phyloP scores from a whole-genome alignment of 2,329 filamentous ascomycete species.

The Aspergillus quadricinctus region DNA sequence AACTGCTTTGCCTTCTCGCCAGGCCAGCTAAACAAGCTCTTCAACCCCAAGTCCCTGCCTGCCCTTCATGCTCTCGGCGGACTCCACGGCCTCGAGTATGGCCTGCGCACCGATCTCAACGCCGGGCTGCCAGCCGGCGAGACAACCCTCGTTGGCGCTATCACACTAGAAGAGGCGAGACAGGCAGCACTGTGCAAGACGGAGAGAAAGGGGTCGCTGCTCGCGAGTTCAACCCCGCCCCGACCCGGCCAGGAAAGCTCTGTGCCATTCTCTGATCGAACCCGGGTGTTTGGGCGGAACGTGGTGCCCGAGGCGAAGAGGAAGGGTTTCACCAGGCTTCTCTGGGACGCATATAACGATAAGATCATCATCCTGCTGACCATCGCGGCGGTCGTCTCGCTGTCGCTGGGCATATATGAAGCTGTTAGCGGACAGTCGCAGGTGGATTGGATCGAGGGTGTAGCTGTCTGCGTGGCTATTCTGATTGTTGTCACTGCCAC shows the following conservation, averaged over 20 bases:
- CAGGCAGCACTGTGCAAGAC: slow-evolving; percentile 11
- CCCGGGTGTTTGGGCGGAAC: slow-evolving; percentile 58
- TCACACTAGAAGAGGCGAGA: slow-evolving; percentile 69
- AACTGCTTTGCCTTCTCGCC: slow-evolving; percentile 79
- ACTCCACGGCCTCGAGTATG: slow-evolving; percentile 70
- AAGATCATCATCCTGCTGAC: slow-evolving; percentile 68
- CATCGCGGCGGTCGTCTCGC: slow-evolving; percentile 62
- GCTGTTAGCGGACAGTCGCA: slow-evolving; percentile 48
- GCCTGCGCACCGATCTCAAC: slow-evolving; percentile 66
- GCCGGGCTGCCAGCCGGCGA: slow-evolving; percentile 77
- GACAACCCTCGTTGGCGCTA: slow-evolving; percentile 55
- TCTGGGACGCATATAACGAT: slow-evolving; percentile 70
- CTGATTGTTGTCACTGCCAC: slow-evolving; percentile 61
- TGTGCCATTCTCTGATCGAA: slow-evolving; percentile 50
- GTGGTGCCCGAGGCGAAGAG: slow-evolving; percentile 60
- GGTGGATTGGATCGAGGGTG: slow-evolving; percentile 64
- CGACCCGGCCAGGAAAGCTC: slow-evolving; percentile 19
- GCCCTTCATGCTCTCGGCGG: slow-evolving; percentile 81
- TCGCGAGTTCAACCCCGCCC: slow-evolving; percentile 3
- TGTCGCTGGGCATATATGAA: slow-evolving; percentile 67
- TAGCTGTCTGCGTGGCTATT: slow-evolving; percentile 63
- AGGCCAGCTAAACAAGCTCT: slow-evolving; percentile 78
- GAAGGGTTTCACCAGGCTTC: slow-evolving; percentile 55
- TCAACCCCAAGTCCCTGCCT: slow-evolving; percentile 80
- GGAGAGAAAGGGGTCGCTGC: background rate